phyloP scores from a whole-genome alignment of 805 yeast genomes.

The Saccharomycopsis synnaedendra region DNA sequence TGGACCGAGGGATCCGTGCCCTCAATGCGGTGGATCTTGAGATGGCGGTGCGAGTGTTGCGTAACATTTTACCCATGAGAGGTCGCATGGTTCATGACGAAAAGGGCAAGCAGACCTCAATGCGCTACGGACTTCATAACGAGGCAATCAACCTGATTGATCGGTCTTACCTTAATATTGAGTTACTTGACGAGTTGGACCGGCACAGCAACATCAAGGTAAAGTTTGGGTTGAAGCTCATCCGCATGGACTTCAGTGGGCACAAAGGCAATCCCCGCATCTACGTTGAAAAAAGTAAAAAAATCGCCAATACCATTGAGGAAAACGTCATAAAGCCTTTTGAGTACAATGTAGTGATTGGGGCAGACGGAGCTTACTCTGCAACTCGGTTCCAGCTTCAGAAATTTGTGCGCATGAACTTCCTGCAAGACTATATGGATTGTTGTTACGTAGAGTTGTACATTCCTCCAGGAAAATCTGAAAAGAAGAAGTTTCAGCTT shows the following conservation, averaged over 20 bases:
- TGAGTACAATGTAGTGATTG: slow-evolving; percentile 52
- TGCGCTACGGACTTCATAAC: slow-evolving; percentile 57
- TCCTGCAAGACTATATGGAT: slow-evolving; percentile 67
- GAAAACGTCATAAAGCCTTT: slow-evolving; percentile 17
- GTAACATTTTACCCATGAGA: slow-evolving; percentile 67
- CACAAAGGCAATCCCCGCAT: slow-evolving; percentile 17
- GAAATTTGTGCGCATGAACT: slow-evolving; percentile 56
- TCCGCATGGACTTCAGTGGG: slow-evolving; percentile 25
- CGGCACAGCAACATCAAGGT: slow-evolving; percentile 32
- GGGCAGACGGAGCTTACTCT: slow-evolving; percentile 83
- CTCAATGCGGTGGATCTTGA: slow-evolving; percentile 47
- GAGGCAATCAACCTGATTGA: slow-evolving; percentile 82
- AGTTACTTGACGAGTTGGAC: slow-evolving; percentile 53
- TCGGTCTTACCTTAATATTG: slow-evolving; percentile 54
- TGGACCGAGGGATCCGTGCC: slow-evolving; percentile 71
- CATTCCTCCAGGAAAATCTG: slow-evolving; percentile 44
- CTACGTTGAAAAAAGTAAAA: slow-evolving; percentile 16
- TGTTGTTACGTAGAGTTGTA: slow-evolving; percentile 73
- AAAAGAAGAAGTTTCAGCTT: slow-evolving; percentile 32
- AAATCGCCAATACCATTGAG: slow-evolving; percentile 14
- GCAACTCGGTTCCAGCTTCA: slow-evolving; percentile 60
- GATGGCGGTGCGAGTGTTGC: slow-evolving; percentile 44
- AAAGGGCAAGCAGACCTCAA: slow-evolving; percentile 53
- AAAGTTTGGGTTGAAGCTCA: slow-evolving; percentile 47
- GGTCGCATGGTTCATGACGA: slow-evolving; percentile 83